Conservation (phyloP, 495 filamentous ascomycete species). For the Talaromyces adpressus region DNA sequence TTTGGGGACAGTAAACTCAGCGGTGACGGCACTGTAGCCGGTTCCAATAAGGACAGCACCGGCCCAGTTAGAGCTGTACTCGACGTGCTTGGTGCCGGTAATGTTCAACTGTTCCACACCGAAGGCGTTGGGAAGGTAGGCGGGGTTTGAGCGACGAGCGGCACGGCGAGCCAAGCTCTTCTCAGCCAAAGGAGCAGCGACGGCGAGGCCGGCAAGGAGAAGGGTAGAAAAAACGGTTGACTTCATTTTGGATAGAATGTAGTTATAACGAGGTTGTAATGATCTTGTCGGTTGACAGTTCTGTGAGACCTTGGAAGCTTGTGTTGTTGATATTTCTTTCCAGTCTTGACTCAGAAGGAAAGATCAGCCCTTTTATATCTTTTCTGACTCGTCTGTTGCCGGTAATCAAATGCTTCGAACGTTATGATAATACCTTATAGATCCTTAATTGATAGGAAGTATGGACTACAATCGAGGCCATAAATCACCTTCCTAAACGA, state of each 20-base stretch:
- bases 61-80: slow-evolving; percentile 55
- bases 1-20: slow-evolving; percentile 47
- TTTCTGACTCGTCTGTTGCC: not conserved
- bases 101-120: not conserved
- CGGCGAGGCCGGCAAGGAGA: slow-evolving; percentile 1
- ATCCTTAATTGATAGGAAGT: not conserved
- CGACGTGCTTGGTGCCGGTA: slow-evolving; percentile 13
- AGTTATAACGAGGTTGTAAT: not conserved
- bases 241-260: not conserved
- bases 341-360: not conserved
- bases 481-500: not conserved
- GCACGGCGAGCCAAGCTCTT: slow-evolving; percentile 8
- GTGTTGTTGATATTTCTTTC: not conserved
- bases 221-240: not conserved
- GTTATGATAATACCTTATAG: not conserved
- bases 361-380: not conserved
- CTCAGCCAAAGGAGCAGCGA: slow-evolving; percentile 6
- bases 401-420: not conserved
- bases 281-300: not conserved
- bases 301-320: not conserved
- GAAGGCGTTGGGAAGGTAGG: not conserved
- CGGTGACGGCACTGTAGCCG: slow-evolving; percentile 45
- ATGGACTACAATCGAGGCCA: not conserved
- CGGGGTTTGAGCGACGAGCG: not conserved
- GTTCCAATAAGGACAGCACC: slow-evolving; percentile 45